A percentile compares a stretch with the other conserved stretches of the same genome.
phyloP scores from a whole-genome alignment of 345 rosid species.

The Arabis hirsuta region DNA sequence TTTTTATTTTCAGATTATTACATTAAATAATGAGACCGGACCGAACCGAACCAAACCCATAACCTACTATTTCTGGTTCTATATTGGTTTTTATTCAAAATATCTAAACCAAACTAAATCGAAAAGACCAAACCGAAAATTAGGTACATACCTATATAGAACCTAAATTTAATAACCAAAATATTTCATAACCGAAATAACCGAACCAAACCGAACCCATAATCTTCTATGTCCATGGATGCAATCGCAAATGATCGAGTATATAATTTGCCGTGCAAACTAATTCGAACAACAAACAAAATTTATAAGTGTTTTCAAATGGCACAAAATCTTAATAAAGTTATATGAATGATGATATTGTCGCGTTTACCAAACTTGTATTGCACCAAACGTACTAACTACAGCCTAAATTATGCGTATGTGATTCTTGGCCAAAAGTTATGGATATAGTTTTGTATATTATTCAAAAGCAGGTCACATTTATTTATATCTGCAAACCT shows the following conservation, averaged over 20 bases:
- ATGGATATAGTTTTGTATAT: neutral
- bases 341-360: neutral
- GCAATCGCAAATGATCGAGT: neutral
- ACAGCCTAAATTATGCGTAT: conserved; percentile 4
- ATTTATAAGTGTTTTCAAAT: neutral
- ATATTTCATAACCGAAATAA: too few relatives aligned
- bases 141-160: too few relatives aligned
- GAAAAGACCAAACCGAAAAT: too few relatives aligned
- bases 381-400: neutral
- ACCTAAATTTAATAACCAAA: too few relatives aligned
- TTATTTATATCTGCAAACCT: conserved; percentile 5
- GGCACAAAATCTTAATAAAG: neutral
- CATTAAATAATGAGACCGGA: too few relatives aligned
- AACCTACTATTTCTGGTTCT: too few relatives aligned
- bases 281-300: neutral
- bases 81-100: too few relatives aligned
- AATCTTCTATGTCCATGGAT: too few relatives aligned
- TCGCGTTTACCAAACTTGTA: neutral
- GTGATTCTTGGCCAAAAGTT: conserved; percentile 18
- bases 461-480: neutral
- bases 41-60: too few relatives aligned
- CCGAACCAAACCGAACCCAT: too few relatives aligned
- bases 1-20: too few relatives aligned
- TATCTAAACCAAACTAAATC: too few relatives aligned
- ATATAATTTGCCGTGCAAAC: neutral